Conservation (phyloP, 2,329 filamentous ascomycete species). For the Fusarium pseudoanthophilum region DNA sequence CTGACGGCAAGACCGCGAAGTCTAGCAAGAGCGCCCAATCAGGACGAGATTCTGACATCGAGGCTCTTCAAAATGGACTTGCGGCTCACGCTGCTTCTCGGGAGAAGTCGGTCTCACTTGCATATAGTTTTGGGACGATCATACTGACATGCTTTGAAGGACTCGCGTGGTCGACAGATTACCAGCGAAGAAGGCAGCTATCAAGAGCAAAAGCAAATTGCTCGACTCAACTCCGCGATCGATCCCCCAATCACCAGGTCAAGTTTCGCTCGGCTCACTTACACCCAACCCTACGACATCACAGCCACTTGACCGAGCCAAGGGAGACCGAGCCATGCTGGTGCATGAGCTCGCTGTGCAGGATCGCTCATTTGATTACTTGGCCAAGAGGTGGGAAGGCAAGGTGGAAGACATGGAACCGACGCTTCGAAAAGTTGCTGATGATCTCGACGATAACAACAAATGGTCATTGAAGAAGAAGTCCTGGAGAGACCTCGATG, state of each 20-base stretch:
- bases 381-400: slow-evolving; percentile 63
- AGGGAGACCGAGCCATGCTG: slow-evolving; percentile 63
- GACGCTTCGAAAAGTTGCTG: slow-evolving; percentile 68
- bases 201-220: slow-evolving; percentile 57
- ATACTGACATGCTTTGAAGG: slow-evolving; percentile 47
- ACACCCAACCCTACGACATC: slow-evolving; percentile 62
- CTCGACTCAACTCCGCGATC: slow-evolving; percentile 54
- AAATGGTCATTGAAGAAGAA: slow-evolving; percentile 67
- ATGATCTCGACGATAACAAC: slow-evolving; percentile 58
- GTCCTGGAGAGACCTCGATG: slow-evolving; percentile 72
- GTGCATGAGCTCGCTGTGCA: slow-evolving; percentile 70
- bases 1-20: slow-evolving; percentile 45
- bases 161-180: slow-evolving; percentile 51
- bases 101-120: slow-evolving; percentile 49
- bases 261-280: slow-evolving; percentile 65
- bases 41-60: slow-evolving; percentile 61
- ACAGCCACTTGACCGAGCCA: slow-evolving; percentile 63
- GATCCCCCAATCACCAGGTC: slow-evolving; percentile 65
- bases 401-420: slow-evolving; percentile 64
- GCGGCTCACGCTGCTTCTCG: slow-evolving; percentile 50
- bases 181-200: slow-evolving; percentile 48
- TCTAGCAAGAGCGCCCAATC: slow-evolving; percentile 52
- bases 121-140: slow-evolving; percentile 12
- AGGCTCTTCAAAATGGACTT: slow-evolving; percentile 58
- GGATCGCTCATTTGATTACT: slow-evolving; percentile 61